phyloP scores from a whole-genome alignment of 202 grass and related monocot species.

The Setaria viridis region DNA sequence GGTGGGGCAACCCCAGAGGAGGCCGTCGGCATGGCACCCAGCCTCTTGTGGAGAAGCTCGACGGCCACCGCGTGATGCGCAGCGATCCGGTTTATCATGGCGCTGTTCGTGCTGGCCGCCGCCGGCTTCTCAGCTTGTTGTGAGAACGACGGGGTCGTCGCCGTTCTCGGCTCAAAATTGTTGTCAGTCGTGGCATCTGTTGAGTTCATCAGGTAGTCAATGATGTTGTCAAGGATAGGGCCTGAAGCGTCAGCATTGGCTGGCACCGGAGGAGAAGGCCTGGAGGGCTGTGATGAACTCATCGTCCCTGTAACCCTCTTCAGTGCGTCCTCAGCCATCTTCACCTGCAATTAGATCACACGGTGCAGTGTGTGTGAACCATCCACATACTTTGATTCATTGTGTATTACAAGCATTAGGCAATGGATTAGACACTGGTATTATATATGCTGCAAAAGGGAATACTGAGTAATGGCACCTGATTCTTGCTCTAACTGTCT shows the following conservation, averaged over 20 bases:
- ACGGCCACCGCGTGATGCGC: slow-evolving; percentile 35
- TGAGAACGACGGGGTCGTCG: background rate
- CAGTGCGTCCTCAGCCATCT: slow-evolving; percentile 74
- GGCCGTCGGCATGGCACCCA: background rate
- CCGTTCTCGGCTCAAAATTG: background rate
- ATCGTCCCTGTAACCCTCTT: slow-evolving; percentile 50
- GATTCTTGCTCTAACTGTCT: background rate
- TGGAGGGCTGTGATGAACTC: slow-evolving; percentile 38
- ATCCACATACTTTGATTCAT: background rate
- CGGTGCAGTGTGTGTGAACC: background rate
- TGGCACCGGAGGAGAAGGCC: slow-evolving; percentile 9
- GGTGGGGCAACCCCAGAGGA: background rate
- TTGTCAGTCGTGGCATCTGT: background rate
- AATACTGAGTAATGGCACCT: background rate
- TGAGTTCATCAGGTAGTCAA: slow-evolving; percentile 13
- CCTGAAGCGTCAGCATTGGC: slow-evolving; percentile 25
- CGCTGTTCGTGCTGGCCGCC: too few species aligned
- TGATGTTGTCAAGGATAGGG: slow-evolving; percentile 46
- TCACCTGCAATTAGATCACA: slow-evolving; percentile 58
- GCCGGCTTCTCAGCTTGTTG: background rate
- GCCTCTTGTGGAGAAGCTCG: slow-evolving; percentile 54
- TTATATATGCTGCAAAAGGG: background rate
- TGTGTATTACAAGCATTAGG: background rate
- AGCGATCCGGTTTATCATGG: background rate
- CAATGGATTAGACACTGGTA: background rate